These are phyloP conservation scores for Aristolochia contorta DNA, from an alignment of 164 flowering plant genomes.

Conservation along the genomic window DNA sequence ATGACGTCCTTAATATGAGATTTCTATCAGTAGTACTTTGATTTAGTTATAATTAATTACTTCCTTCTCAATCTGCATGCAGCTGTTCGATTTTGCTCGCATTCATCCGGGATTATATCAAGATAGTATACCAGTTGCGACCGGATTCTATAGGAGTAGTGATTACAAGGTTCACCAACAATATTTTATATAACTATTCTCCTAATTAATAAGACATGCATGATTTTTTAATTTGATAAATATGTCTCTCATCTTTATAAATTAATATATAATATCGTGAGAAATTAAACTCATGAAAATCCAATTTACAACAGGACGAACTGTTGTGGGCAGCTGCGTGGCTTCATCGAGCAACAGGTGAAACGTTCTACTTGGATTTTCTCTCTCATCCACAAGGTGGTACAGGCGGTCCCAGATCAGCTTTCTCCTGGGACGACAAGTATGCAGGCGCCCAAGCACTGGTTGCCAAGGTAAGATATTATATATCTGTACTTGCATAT, in stretches of 20 bases:
- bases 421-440: constrained; percentile 91
- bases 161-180: constrained; percentile 42
- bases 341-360: constrained; percentile 66
- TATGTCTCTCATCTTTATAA: no score
- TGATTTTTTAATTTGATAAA: no score
- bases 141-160: constrained; percentile 62
- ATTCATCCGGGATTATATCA: constrained; percentile 69
- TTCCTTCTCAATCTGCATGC: neutral
- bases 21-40: no score
- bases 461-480: constrained; percentile 74
- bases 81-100: constrained; percentile 59
- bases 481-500: no score
- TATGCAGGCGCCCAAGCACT: constrained; percentile 91
- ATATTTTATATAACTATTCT: no score
- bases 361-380: constrained; percentile 53
- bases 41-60: no score
- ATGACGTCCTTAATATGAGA: no score
- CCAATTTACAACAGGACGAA: constrained; percentile 49
- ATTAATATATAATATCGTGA: no score
- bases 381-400: constrained; percentile 62
- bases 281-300: no score
- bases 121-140: constrained; percentile 56
- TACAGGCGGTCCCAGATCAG: constrained; percentile 82
- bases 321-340: constrained; percentile 90
- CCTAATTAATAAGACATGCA: no score